A percentile compares a stretch with the other conserved stretches of the same genome.
These are phyloP conservation scores for Panicum miliaceum DNA, from an alignment of 176 grass and related monocot genomes.

Conservation along the genomic window DNA sequence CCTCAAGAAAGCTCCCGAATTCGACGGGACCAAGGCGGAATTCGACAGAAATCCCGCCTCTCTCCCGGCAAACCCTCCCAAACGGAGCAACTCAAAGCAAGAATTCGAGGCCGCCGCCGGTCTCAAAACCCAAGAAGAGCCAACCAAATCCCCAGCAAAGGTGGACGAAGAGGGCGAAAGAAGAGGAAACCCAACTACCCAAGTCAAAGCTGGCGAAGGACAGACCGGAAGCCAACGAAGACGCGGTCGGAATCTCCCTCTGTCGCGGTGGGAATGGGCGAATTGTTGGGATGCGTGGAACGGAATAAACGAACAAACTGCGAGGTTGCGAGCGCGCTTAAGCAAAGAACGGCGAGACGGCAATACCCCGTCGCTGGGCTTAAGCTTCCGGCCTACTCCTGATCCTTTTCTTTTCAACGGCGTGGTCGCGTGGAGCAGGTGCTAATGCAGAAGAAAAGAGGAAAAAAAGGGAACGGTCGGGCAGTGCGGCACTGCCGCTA, in stretches of 20 bases:
- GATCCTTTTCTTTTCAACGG: background rate
- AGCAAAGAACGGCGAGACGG: background rate
- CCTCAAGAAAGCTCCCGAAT: conserved; percentile 19
- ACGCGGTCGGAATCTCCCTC: conserved; percentile 24
- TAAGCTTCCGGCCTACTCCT: background rate
- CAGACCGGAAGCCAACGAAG: conserved; percentile 19
- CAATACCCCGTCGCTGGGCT: background rate
- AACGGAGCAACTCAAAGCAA: background rate
- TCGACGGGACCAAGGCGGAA: conserved; percentile 1
- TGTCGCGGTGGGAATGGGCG: background rate
- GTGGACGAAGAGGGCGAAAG: background rate
- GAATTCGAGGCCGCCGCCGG: background rate
- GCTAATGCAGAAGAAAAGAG: background rate
- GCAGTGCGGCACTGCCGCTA: background rate
- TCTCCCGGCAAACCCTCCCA: background rate
- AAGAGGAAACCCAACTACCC: conserved; percentile 6
- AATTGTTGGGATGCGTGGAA: conserved; percentile 33
- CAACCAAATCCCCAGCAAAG: conserved; percentile 8
- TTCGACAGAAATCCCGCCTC: conserved; percentile 30
- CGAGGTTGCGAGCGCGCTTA: background rate
- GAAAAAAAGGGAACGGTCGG: background rate
- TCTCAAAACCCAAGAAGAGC: conserved; percentile 2
- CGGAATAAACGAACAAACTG: conserved; percentile 48
- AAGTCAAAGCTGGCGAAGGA: conserved; percentile 38
- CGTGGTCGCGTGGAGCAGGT: conserved; percentile 17